A percentile compares a stretch with the other conserved stretches of the same genome.
These are phyloP conservation scores for Neurospora sp. DNA, from an alignment of 495 filamentous ascomycete genomes.

Conservation along the genomic window DNA sequence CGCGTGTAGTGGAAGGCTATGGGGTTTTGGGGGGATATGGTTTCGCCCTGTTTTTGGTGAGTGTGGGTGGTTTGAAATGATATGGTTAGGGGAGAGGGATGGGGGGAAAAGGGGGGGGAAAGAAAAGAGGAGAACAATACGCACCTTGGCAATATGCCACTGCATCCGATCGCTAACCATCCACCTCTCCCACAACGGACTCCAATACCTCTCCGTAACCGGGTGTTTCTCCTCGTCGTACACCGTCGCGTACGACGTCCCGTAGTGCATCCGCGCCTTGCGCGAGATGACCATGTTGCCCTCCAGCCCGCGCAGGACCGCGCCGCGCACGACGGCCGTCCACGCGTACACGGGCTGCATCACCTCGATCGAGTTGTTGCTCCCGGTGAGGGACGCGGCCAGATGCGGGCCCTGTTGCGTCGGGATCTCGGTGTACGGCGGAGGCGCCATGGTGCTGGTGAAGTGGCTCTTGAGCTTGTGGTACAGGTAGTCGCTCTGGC, in stretches of 20 bases:
- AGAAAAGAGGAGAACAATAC: slow-evolving; percentile 9
- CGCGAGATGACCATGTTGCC: slow-evolving; percentile 60
- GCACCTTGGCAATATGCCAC: slow-evolving; percentile 66
- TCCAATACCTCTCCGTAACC: slow-evolving; percentile 61
- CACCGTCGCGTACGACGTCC: slow-evolving; percentile 67
- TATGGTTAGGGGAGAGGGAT: no score
- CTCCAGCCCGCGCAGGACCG: slow-evolving; percentile 57
- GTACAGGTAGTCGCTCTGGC: slow-evolving; percentile 60
- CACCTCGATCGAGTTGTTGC: slow-evolving; percentile 45
- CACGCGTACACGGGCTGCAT: slow-evolving; percentile 71
- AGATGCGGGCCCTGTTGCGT: slow-evolving; percentile 20
- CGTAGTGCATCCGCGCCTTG: slow-evolving; percentile 62
- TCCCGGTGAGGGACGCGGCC: no score
- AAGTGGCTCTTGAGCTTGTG: slow-evolving; percentile 54
- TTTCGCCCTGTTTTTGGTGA: slow-evolving; percentile 41
- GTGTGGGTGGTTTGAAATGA: not conserved
- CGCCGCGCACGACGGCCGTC: slow-evolving; percentile 65
- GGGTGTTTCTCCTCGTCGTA: slow-evolving; percentile 62
- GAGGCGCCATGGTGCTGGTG: slow-evolving; percentile 36
- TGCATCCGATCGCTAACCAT: slow-evolving; percentile 75
- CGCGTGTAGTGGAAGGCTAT: slow-evolving; percentile 72
- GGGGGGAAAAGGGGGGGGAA: not conserved
- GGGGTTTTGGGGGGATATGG: slow-evolving; percentile 54
- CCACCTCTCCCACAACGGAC: slow-evolving; percentile 67
- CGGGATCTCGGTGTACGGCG: slow-evolving; percentile 53